Conservation (phyloP, 345 rosid species). For the Atalantia buxifolia region DNA sequence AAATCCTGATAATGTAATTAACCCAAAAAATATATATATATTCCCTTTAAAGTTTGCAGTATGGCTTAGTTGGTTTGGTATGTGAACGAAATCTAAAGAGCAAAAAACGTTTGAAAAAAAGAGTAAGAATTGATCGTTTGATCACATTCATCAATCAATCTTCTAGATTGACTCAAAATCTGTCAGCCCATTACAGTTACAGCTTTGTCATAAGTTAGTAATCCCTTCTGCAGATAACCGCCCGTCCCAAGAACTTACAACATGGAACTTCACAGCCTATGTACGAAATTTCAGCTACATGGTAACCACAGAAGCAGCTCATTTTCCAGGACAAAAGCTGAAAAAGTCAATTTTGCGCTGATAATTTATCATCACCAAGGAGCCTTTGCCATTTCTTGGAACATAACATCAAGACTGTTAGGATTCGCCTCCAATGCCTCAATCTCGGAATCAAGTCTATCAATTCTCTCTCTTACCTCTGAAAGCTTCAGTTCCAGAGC, state of each 20-base stretch:
- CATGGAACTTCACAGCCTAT: not conserved
- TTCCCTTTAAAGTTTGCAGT: too few relatives aligned
- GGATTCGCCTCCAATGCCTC: constrained; percentile 5
- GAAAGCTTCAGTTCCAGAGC: constrained; percentile 20
- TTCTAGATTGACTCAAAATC: not conserved
- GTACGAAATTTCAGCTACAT: not conserved
- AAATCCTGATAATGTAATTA: too few relatives aligned
- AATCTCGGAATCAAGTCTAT: constrained; percentile 18
- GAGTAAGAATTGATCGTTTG: not conserved
- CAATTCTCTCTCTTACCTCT: constrained; percentile 12
- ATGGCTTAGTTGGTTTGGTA: too few relatives aligned
- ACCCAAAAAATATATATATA: too few relatives aligned
- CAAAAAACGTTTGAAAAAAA: too few relatives aligned
- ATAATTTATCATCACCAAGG: constrained; percentile 25
- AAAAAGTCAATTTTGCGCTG: not conserved
- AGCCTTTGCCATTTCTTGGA: constrained; percentile 25
- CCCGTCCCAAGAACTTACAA: not conserved
- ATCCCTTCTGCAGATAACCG: not conserved
- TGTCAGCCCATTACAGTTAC: not conserved
- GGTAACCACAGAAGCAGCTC: not conserved
- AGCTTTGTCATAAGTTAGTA: not conserved
- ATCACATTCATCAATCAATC: not conserved
- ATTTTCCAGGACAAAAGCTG: not conserved
- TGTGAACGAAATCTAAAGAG: too few relatives aligned
- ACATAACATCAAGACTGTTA: constrained; percentile 12